Base-by-base conservation (phyloP, 2,329 filamentous ascomycete species). In the Diaporthe vaccinii region DNA sequence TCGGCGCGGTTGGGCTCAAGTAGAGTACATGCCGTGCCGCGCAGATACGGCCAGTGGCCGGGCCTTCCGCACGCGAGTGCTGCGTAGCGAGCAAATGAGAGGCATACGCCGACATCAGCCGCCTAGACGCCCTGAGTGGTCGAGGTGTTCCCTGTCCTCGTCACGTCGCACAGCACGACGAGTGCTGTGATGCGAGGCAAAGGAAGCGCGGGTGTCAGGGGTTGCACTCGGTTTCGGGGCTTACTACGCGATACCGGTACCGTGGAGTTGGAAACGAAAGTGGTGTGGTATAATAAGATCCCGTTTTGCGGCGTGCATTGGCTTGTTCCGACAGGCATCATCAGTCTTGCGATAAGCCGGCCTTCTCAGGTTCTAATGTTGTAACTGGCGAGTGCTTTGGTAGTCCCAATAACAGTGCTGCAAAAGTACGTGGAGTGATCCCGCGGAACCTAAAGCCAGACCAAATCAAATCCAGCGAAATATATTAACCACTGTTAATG, bases 1-100 rank as follows among this genome's bases (percentile, higher is more conserved):
- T 20, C 20, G 62, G 46, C 46, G 22, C 46, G 53, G 62, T 7
- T n/a, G 46, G 15, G 20, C 4, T 51, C 22, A 51, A 36, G 20
- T 49, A 67, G n/a, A 67, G 20, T 67, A 44, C 28, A 7, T 15
- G 61, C 41, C 61, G 61, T 20, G 61, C 61, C 44, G 41, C 25
- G 44, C 62, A 67, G 41, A 14, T n/a, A 7, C 41, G 22, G 61
- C 61, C 61, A 65, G 46, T 6, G 31, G 62, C 31, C 41, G 9
- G 61, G 44, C 20, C 17, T 7, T 34, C 10, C 1, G 31, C 44
- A 51, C 22, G 36, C n/a, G 61, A 6, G 28, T 12, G 44, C 12
- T n/a, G 62, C n/a, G 49, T 51, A 17, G 46, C 31, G 46, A 39
- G 12, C 46, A 53, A 51, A 36, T 25, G 17, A 22, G 15, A 65